phyloP scores from a whole-genome alignment of 306 rosid genomes.

The Acmispon strigosus region DNA sequence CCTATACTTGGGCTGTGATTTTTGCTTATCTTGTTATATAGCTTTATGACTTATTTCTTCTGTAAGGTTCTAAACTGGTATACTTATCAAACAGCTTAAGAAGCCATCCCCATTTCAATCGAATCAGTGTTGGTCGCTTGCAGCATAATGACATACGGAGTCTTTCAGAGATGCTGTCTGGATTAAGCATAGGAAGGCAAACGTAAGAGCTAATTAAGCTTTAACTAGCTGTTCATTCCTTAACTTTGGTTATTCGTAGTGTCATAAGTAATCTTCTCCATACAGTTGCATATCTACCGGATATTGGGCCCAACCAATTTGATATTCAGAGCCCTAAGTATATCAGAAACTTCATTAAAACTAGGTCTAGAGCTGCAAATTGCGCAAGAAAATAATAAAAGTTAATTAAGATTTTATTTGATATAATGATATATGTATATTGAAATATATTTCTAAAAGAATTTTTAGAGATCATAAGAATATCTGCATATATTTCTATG shows the following conservation, averaged over 20 bases:
- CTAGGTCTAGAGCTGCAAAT: too few species aligned
- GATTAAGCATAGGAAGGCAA: constrained; percentile 78
- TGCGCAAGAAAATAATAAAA: too few species aligned
- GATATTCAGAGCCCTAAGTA: not conserved
- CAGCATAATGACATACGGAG: constrained; percentile 46
- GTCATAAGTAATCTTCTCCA: not conserved
- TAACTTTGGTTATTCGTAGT: constrained; percentile 3
- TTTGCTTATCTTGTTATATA: constrained; percentile 4
- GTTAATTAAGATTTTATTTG: too few species aligned
- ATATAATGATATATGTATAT: too few species aligned
- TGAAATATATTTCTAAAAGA: too few species aligned
- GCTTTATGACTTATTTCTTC: not conserved
- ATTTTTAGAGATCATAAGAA: too few species aligned
- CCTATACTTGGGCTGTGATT: constrained; percentile 12
- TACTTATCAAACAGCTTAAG: constrained; percentile 54
- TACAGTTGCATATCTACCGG: not conserved
- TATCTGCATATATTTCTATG: too few species aligned
- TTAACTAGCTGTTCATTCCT: constrained; percentile 11
- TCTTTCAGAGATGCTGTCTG: constrained; percentile 71
- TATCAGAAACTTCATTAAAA: not conserved
- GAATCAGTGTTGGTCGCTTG: constrained; percentile 50
- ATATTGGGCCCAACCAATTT: not conserved
- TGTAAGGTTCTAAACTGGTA: not conserved
- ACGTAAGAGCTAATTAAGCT: constrained; percentile 59
- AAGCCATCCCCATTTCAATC: constrained; percentile 70